Evolutionary conservation across 2,329 filamentous ascomycete genomes (phyloP).

Genomic region (Lithohypha guttulata): DNA sequence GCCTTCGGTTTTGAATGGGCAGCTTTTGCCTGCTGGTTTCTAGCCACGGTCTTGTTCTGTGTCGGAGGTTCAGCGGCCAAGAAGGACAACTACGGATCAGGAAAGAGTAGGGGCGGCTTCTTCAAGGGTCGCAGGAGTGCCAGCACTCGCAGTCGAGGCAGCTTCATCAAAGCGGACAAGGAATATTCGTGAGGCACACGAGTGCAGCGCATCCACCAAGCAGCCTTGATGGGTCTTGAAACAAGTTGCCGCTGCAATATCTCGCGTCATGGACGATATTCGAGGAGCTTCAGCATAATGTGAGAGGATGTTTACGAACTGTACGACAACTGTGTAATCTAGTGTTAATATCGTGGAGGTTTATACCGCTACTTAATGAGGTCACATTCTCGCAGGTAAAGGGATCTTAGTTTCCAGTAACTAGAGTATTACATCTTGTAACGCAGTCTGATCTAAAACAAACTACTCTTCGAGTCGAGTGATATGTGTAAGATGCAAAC

Average conservation of each 20-base stretch:
- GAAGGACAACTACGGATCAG: conserved; percentile 1
- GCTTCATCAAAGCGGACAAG: conserved; percentile 23
- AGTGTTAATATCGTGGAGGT: neutral
- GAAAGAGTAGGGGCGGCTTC: conserved; percentile 11
- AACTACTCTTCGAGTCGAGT: too few relatives aligned
- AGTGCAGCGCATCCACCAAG: neutral
- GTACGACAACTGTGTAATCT: neutral
- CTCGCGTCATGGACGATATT: too few relatives aligned
- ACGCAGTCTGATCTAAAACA: too few relatives aligned
- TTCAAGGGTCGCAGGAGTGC: conserved; percentile 18
- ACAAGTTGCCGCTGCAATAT: too few relatives aligned
- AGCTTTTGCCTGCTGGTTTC: conserved; percentile 42
- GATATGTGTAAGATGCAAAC: too few relatives aligned
- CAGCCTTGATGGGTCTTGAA: too few relatives aligned
- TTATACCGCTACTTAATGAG: too few relatives aligned
- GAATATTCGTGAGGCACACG: conserved; percentile 14
- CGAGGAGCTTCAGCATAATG: too few relatives aligned
- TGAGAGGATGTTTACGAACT: neutral
- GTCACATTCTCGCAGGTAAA: too few relatives aligned
- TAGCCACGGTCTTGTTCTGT: conserved; percentile 49
- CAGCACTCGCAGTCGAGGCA: conserved; percentile 22
- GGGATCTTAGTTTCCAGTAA: too few relatives aligned
- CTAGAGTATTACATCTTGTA: too few relatives aligned
- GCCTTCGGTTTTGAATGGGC: conserved; percentile 55
- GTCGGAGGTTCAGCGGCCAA: conserved; percentile 28